Evolutionary conservation across 108 stramenopile species (phyloP), one percentile per base, ranked within the genome.

Genomic region (Cyclotella baltica): DNA sequence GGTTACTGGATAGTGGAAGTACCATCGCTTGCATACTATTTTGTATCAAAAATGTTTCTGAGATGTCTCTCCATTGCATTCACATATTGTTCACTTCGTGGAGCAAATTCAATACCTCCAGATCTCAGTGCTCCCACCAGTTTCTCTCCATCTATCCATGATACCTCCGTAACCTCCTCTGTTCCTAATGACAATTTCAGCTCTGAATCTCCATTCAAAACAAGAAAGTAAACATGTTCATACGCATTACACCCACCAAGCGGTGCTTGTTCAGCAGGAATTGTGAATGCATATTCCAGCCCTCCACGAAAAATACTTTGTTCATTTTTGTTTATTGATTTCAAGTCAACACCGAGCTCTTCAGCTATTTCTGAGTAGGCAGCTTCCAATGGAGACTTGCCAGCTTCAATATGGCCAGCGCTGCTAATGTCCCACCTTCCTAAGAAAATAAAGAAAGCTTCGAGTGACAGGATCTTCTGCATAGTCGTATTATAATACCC

Each of bases 191-290:
- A 62, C 20, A 74, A 64, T n/a, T 76, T 37, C 0, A 33, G 23
- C 23, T 48, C 40, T 0, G 28, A 33, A 10, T 66, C 36, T 2
- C 19, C 37, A 35, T 62, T 23, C 20, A 52, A 55, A 31, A 51
- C 19, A 9, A 85, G 66, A 62, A 86, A 86, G 51, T 80, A 83
- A 0, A 86, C 82, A 71, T 83, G 73, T 33, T 86, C 85, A 51
- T 69, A 86, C 2, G 81, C 81, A 67, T 86, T 86, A 59, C 85
- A 86, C 1, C 85, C 85, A 0, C 85, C 85, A 36, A 74, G 11
- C 0, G 25, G 40, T 0, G 62, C 15, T 36, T 78, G 73, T 36
- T 83, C 78, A 30, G 85, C 77, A 38, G 85, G 85, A 28, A 82
- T 74, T 10, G 40, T 66, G 43, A 86, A 86, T 37, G 81, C 66